Evolutionary conservation across 1,139 yeast genomes (phyloP).

Genomic region (Yamadazyma dushanensis): DNA sequence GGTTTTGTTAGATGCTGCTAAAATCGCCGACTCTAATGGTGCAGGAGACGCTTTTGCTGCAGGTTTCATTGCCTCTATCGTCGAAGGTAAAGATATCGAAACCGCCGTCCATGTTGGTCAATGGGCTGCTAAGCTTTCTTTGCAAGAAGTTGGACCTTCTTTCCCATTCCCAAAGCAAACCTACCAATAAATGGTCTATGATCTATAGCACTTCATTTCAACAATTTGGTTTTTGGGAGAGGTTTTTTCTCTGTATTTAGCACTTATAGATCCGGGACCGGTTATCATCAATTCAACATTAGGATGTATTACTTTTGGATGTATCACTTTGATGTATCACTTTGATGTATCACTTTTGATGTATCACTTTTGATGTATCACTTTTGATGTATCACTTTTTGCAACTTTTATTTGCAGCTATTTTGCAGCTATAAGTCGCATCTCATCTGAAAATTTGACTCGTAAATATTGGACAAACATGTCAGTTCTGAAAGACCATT

Average conservation of each 20-base stretch:
- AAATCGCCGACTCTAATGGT: conserved; percentile 92
- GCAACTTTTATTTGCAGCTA: not conserved
- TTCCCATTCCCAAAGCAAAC: conserved; percentile 82
- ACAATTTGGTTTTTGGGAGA: conserved; percentile 12
- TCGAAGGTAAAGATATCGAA: conserved; percentile 67
- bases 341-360: no score
- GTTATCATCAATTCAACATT: conserved; percentile 4
- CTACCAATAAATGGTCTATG: conserved; percentile 24
- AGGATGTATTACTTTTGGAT: no score
- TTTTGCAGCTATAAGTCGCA: conserved; percentile 1
- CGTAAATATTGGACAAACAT: not conserved
- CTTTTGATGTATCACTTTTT: no score
- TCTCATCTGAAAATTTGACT: conserved; percentile 2
- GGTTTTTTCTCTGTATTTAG: conserved; percentile 2
- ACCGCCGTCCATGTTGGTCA: conserved; percentile 83
- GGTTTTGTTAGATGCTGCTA: conserved; percentile 60
- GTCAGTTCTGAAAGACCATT: conserved; percentile 68
- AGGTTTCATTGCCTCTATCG: conserved; percentile 91
- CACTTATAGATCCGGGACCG: not conserved
- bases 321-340: no score
- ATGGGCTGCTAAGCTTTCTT: conserved; percentile 92
- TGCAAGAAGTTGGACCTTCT: conserved; percentile 92
- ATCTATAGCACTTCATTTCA: conserved; percentile 13
- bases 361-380: no score
- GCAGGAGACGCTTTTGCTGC: conserved; percentile 99